Evolutionary conservation across 768 basidiomycete species (phyloP), one percentile per base, ranked within the genome.

Genomic region (Collybiopsis luxurians): DNA sequence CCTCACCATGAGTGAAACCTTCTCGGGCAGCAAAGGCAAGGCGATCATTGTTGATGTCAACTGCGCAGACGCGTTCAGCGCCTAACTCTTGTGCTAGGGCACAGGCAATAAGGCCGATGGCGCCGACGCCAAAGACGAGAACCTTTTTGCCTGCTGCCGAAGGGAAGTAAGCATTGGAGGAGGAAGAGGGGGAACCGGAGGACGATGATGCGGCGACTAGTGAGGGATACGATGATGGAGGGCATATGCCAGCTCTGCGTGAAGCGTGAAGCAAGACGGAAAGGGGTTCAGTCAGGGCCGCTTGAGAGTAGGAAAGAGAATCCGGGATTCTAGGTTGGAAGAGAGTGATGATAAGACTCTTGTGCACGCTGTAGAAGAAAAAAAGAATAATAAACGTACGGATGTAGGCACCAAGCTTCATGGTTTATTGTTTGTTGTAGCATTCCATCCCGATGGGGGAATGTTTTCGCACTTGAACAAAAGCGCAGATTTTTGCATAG

Each of bases 381-480:
- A 53, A 30, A 45, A 50, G 27, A 31, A 60, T 60, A 46, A 36
- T 44, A 31, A 44, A 83, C 92, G 69, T 71, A 95, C 92, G 91
- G 90, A 72, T 95, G 90, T 50, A 95, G 81, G 55, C 92, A 83
- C 61, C 87, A 79, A 0, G 84, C 87, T 17, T 94, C 95, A 71
- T 96, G 95, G 71, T 92, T 93, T 81, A 98, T 90, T 61, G 79
- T 76, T 49, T 84, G 81, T 69, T 94, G 91, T 30, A 98, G 82
- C 11, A 94, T 96, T 7, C 95, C 95, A 64, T 98, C 95, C 27
- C 87, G 79, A 67, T 98, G 95, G 51, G 95, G 95, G 71, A 88
- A 94, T 24, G 90, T 90, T 67, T 95, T 89, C 43, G 95, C 95
- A 58, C 86, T 89, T 60, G 85, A 87, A 62, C 89, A 90, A 76